These are phyloP conservation scores for Emergomyces pasteurianus DNA, from an alignment of 2,329 filamentous ascomycete species.

Conservation along the genomic window DNA sequence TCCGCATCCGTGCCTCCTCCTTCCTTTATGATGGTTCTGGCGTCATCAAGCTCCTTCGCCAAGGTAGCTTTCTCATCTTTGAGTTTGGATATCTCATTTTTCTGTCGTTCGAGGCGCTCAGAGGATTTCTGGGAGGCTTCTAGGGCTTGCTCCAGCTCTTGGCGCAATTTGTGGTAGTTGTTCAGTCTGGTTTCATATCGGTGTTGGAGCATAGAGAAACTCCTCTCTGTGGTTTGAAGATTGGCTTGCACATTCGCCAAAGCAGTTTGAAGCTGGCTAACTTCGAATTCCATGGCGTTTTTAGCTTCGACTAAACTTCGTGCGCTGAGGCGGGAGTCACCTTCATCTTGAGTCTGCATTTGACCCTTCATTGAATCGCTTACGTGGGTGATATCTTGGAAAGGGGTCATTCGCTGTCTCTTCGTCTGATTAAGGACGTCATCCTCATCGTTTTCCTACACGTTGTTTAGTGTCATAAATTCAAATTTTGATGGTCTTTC, in stretches of 20 bases:
- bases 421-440: slow-evolving; percentile 22
- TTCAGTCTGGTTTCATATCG: slow-evolving; percentile 33
- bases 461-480: neutral
- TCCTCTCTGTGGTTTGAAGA: slow-evolving; percentile 22
- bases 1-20: slow-evolving; percentile 24
- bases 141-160: slow-evolving; percentile 23
- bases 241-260: slow-evolving; percentile 18
- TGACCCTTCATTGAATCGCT: slow-evolving; percentile 23
- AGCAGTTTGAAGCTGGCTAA: slow-evolving; percentile 19
- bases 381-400: slow-evolving; percentile 26
- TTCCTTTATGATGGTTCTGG: slow-evolving; percentile 28
- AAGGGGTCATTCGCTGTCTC: slow-evolving; percentile 24
- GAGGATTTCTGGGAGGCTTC: slow-evolving; percentile 20
- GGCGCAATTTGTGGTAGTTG: slow-evolving; percentile 26
- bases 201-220: slow-evolving; percentile 28
- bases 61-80: slow-evolving; percentile 30
- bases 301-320: slow-evolving; percentile 21
- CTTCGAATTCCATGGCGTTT: slow-evolving; percentile 20
- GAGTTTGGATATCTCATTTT: slow-evolving; percentile 27
- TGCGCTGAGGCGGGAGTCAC: slow-evolving; percentile 19
- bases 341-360: slow-evolving; percentile 20
- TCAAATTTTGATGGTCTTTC: neutral
- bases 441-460: slow-evolving; percentile 21
- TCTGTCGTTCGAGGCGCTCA: slow-evolving; percentile 21
- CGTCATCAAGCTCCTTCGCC: slow-evolving; percentile 27